Evolutionary conservation across 2,329 filamentous ascomycete genomes (phyloP), one percentile per base, ranked within the genome.

Genomic region (Phaeosphaeria sp.): DNA sequence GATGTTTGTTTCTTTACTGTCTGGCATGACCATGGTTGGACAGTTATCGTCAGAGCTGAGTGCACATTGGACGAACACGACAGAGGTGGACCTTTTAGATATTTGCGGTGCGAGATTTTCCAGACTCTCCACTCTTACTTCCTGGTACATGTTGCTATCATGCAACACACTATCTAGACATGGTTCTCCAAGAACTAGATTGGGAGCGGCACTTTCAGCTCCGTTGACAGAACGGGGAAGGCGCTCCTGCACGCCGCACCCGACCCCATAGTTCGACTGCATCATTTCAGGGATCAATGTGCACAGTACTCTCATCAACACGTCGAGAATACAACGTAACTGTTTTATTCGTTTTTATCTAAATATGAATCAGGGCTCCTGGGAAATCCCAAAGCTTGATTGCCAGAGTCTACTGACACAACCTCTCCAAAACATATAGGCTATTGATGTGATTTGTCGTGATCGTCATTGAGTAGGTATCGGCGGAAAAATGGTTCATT

Each of bases 151-250:
- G 58, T 53, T 54, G 50, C 55, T 51, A 55, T 41, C 39, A 49
- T 52, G 52, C 46, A 46, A 49, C 51, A 48, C 50, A 52, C 54
- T 44, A 48, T 57, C 46, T 27, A 56, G 33, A 47, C 54, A 46
- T 47, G 46, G 55, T 60, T 62, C 63, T 62, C 42, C 53, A 65
- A 63, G 56, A 51, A 41, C 42, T 41, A 39, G 43, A 57, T 23
- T 46, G 17, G 30, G 15, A 43, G n/a, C 55, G 57, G 59, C 56
- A 46, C 21, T 15, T 25, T 23, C 27, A 42, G 41, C 22, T 62
- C 53, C 59, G 62, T 50, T 13, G 25, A 18, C 46, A n/a, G 20
- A 21, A 49, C 3, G 3, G 30, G 30, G 3, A 36, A 36, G 30
- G 30, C 30, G 30, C 30, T 11, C 30, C 30, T 36, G 30, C 30